Percentiles rank a stretch among this genome's conserved stretches.
These are phyloP conservation scores for Sporodiniella umbellata DNA, from an alignment of 371 early-diverging fungal genomes.

Conservation along the genomic window DNA sequence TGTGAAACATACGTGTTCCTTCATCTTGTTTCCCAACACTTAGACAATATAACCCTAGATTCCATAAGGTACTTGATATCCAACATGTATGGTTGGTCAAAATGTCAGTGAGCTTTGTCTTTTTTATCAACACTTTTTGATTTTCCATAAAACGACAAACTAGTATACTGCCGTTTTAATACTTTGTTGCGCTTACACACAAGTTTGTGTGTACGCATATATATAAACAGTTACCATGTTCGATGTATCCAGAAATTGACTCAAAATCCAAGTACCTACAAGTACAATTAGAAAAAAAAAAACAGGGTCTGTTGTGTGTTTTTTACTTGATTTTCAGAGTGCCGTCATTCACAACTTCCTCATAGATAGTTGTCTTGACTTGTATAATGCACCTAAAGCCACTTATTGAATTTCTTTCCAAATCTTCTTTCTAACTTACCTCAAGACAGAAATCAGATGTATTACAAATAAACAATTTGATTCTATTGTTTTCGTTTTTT, in stretches of 20 bases:
- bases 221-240: conserved; percentile 3
- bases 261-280: conserved; percentile 5
- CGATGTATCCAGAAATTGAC: conserved; percentile 5
- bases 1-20: conserved; percentile 3
- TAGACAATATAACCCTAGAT: conserved; percentile 14
- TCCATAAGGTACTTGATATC: conserved; percentile 12
- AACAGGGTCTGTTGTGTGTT: background rate
- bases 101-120: background rate
- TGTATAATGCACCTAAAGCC: conserved; percentile 7
- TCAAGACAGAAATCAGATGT: background rate
- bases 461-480: background rate
- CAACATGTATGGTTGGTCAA: conserved; percentile 9
- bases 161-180: too few species aligned
- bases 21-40: conserved; percentile 7
- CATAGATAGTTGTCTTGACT: conserved; percentile 12
- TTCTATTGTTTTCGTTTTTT: background rate
- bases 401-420: background rate
- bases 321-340: conserved; percentile 3
- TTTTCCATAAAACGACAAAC: background rate
- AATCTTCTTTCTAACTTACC: background rate
- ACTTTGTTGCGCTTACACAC: too few species aligned
- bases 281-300: background rate
- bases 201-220: too few species aligned
- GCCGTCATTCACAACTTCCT: conserved; percentile 1
- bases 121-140: background rate